Conservation (phyloP, 2,329 filamentous ascomycete genomes). For the Cytospora chrysosperma region DNA sequence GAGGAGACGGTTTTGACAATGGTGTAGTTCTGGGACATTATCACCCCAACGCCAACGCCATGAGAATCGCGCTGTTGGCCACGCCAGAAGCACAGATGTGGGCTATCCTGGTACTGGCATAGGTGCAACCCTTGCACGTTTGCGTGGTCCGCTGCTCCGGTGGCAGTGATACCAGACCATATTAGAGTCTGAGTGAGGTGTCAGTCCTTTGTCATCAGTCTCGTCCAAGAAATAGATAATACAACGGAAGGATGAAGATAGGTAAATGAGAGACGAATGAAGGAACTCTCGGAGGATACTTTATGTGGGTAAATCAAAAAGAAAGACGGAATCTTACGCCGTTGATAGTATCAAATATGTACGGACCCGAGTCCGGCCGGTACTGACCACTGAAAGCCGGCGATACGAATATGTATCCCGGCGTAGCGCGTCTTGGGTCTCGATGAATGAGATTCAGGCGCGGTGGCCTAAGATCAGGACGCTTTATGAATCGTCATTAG, state of each 20-base stretch:
- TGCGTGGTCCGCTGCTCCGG: not conserved
- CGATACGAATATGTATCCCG: slow-evolving; percentile 11
- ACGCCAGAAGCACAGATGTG: slow-evolving; percentile 18
- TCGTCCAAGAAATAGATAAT: no score
- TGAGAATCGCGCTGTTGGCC: slow-evolving; percentile 13
- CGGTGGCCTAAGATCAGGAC: slow-evolving; percentile 16
- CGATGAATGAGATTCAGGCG: slow-evolving; percentile 10
- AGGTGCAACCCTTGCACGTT: slow-evolving; percentile 10
- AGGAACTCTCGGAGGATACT: no score
- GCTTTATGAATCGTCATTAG: not conserved
- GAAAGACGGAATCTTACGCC: not conserved
- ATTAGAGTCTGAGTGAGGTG: slow-evolving; percentile 2
- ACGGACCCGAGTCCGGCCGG: slow-evolving; percentile 17
- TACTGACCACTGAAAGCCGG: slow-evolving; percentile 8
- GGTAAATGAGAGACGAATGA: no score
- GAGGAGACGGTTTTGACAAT: slow-evolving; percentile 12
- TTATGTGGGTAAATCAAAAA: no score
- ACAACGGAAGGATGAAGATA: no score
- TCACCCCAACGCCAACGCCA: slow-evolving; percentile 12
- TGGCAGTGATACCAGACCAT: slow-evolving; percentile 12
- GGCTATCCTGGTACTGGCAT: slow-evolving; percentile 6
- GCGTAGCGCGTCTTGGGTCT: slow-evolving; percentile 6
- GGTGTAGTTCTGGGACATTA: slow-evolving; percentile 14
- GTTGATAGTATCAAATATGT: slow-evolving; percentile 16
- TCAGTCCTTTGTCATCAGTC: not conserved